Base-by-base conservation (phyloP, 177 flowering plant genomes). In the Vitis hybrid region DNA sequence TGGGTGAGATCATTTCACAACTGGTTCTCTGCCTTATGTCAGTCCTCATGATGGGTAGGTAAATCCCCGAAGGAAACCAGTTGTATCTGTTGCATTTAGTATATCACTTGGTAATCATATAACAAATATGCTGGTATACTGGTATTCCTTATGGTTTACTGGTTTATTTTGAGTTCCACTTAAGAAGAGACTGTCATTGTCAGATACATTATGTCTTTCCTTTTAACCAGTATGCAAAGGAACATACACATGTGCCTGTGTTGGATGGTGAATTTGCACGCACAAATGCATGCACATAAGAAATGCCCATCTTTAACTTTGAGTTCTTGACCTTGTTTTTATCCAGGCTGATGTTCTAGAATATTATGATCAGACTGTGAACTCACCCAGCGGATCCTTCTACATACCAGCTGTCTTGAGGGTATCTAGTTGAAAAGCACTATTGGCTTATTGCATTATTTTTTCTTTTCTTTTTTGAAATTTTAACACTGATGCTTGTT, bases 311-410 rank as follows among this genome's bases (percentile, higher is more conserved):
- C 18, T 66, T 8, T n/a, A n/a, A 12, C 63, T 62, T 56, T 22
- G 16, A 33, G 10, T 26, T 51, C 14, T 14, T 57, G 63, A 18
- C 62, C 49, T 61, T 75, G 45, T 66, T 75, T 70, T 31, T 56
- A 19, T 71, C 69, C 90, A 95, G 99, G 99, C 96, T 70, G 99
- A 93, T 84, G 97, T 95, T 56, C 81, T 95, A 48, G 99, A 95
- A 77, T 95, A 95, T 75, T 95, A 95, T 80, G 97, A 91, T 79
- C 92, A 87, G 78, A 89, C 97, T 56, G 90, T 95, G 8, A 85
- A 86, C 70, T 91, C 98, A 62, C 88, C 98, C 49, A 82, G 81
- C 72, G 98, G 99, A 70, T 88, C 92, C 71, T 95, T 80, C 81
- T 85, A 86, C 72, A 91, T 95, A 76, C 99, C 99, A 66, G 98